Percentiles rank a stretch among this genome's conserved stretches.
Conservation (phyloP, 1,284 basidiomycete species). For the Sanguinoderma infundibulare region DNA sequence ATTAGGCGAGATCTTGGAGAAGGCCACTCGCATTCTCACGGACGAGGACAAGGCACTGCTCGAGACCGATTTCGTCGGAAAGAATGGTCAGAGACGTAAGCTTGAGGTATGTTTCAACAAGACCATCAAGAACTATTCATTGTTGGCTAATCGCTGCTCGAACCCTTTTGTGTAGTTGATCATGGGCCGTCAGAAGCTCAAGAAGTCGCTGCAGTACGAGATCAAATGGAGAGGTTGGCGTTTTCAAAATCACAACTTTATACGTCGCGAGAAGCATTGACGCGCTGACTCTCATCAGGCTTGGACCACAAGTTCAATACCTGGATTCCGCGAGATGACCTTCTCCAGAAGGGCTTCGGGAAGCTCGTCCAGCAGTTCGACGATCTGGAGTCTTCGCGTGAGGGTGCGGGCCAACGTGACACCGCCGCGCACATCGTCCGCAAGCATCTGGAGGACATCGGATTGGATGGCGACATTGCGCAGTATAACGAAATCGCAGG, state of each 20-base stretch:
- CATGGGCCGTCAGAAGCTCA: slow-evolving; percentile 97
- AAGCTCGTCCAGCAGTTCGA: slow-evolving; percentile 97
- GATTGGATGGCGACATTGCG: slow-evolving; percentile 95
- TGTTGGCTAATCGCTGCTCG: slow-evolving; percentile 4
- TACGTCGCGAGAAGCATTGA: neutral
- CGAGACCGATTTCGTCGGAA: slow-evolving; percentile 90
- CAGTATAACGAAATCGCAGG: slow-evolving; percentile 97
- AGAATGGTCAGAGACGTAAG: slow-evolving; percentile 90
- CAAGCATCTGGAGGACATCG: slow-evolving; percentile 93
- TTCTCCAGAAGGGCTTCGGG: slow-evolving; percentile 88
- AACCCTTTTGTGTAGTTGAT: slow-evolving; percentile 58
- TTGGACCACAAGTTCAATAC: slow-evolving; percentile 93
- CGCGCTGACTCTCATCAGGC: slow-evolving; percentile 35
- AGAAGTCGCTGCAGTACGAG: slow-evolving; percentile 95
- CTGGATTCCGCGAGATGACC: slow-evolving; percentile 91
- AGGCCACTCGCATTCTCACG: slow-evolving; percentile 90
- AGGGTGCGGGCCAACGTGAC: slow-evolving; percentile 90
- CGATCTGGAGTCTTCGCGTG: slow-evolving; percentile 94
- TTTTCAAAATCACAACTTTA: slow-evolving; percentile 1
- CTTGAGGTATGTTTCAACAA: slow-evolving; percentile 67
- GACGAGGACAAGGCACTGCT: slow-evolving; percentile 84
- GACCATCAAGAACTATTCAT: neutral
- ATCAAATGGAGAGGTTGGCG: slow-evolving; percentile 85
- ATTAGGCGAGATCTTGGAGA: slow-evolving; percentile 87
- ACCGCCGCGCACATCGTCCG: slow-evolving; percentile 81